Percentiles rank a stretch among this genome's conserved stretches.
Conservation (phyloP, 1,139 yeast species). For the Geotrichum australiense region DNA sequence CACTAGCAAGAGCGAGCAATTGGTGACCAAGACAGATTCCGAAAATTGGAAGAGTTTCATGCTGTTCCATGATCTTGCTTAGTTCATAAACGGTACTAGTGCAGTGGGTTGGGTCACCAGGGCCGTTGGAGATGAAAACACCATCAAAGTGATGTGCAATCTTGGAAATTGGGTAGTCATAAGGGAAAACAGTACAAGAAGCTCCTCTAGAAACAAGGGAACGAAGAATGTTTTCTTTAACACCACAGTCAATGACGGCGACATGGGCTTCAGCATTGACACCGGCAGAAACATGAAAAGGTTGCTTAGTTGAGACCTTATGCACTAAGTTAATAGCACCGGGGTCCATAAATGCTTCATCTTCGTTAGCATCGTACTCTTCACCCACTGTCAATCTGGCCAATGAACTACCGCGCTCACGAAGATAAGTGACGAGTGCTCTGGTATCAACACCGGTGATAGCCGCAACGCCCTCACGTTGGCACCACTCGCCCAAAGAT, state of each 20-base stretch:
- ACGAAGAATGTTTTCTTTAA: conserved; percentile 91
- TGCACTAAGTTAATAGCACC: conserved; percentile 84
- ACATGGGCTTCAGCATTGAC: conserved; percentile 53
- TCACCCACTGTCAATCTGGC: conserved; percentile 88
- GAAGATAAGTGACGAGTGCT: conserved; percentile 80
- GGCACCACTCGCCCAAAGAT: conserved; percentile 91
- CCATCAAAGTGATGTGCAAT: conserved; percentile 93
- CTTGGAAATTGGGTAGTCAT: conserved; percentile 85
- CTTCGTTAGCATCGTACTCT: conserved; percentile 84
- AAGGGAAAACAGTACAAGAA: conserved; percentile 91
- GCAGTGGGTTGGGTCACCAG: conserved; percentile 98
- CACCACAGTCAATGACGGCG: conserved; percentile 96
- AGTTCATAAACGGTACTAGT: conserved; percentile 69
- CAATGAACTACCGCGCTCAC: conserved; percentile 92
- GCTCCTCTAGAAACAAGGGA: conserved; percentile 94
- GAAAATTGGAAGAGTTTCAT: conserved; percentile 71
- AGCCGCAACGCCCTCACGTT: conserved; percentile 94
- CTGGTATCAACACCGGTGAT: conserved; percentile 96
- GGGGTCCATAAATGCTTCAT: conserved; percentile 91
- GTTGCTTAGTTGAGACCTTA: conserved; percentile 91
- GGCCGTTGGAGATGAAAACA: conserved; percentile 90
- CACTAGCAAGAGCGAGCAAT: conserved; percentile 86
- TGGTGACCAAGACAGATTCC: conserved; percentile 98
- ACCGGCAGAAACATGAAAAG: conserved; percentile 77
- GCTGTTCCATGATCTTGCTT: conserved; percentile 60